Percentiles rank a stretch among this genome's conserved stretches.
These are phyloP conservation scores for Mortierella hygrophila DNA, from an alignment of 192 early-diverging fungal species.

Conservation along the genomic window DNA sequence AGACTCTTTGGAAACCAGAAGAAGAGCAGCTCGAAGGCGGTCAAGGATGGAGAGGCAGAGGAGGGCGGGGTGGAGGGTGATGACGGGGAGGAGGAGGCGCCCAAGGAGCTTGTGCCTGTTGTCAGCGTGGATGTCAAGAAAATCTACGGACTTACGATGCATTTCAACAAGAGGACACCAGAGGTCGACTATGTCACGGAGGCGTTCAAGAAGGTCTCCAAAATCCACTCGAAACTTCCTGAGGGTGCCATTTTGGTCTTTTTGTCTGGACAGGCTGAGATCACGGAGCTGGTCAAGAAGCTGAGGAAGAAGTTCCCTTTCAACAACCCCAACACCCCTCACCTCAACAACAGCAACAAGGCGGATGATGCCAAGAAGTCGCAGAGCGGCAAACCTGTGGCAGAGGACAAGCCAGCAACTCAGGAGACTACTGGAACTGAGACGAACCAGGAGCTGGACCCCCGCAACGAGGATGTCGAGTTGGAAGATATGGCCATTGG, in stretches of 20 bases:
- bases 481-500: slow-evolving; percentile 71
- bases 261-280: slow-evolving; percentile 95
- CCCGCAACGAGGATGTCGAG: slow-evolving; percentile 65
- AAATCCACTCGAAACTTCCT: slow-evolving; percentile 95
- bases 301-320: slow-evolving; percentile 81
- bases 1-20: slow-evolving; percentile 61
- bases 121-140: slow-evolving; percentile 56
- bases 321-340: slow-evolving; percentile 19
- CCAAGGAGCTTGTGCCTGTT: slow-evolving; percentile 52
- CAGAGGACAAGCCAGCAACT: background rate
- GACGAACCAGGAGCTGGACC: slow-evolving; percentile 34
- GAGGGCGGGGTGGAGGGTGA: slow-evolving; percentile 8
- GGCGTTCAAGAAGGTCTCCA: slow-evolving; percentile 90
- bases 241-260: slow-evolving; percentile 95
- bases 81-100: slow-evolving; percentile 13
- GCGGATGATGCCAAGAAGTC: background rate
- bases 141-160: slow-evolving; percentile 75
- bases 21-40: slow-evolving; percentile 14
- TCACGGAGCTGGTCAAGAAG: slow-evolving; percentile 80
- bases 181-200: slow-evolving; percentile 88
- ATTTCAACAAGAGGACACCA: slow-evolving; percentile 95
- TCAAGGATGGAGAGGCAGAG: slow-evolving; percentile 7
- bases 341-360: slow-evolving; percentile 34
- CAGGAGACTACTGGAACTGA: slow-evolving; percentile 14
- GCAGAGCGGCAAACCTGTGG: slow-evolving; percentile 9